Evolutionary conservation across 225 moss, liverwort and hornwort genomes (phyloP), one percentile per base, ranked within the genome.

Genomic region (Thuidium tamariscinum): DNA sequence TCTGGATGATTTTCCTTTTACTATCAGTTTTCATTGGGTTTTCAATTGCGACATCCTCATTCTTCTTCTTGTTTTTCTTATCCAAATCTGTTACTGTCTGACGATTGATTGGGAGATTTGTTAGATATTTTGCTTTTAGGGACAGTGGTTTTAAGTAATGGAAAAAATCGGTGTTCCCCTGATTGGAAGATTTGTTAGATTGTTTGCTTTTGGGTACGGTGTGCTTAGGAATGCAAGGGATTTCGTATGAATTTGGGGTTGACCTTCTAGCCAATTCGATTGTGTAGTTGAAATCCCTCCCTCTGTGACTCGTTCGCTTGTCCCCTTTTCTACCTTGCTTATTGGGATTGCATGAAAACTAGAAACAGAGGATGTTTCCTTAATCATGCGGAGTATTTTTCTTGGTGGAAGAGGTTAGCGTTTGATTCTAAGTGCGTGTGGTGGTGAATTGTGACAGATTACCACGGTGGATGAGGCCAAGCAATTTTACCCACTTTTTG

Each of bases 401-500:
- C 11, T 11, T 48, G 16, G 21, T 69, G 79, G 42, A 56, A 26
- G 25, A 65, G 65, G 34, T n/a, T 67, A 66, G 30, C 34, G 5
- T 85, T 67, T 29, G 52, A 60, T 62, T 64, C 39, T 52, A 21
- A 37, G 29, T 57, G 25, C n/a, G 36, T 57, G 20, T 36, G 46
- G 30, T 72, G 79, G 77, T 85, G 67, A 19, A 13, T 65, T 52
- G 37, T 79, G 85, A 79, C 96, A 99, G 99, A 99, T 99, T 67
- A 99, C 99, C 23, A 99, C 99, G 32, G 97, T 99, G 67, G 99
- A 99, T 73, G 99, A 99, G 89, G 99, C 99, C 59, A 99, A 99
- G 87, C 99, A 99, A 82, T 99, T 99, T 75, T 99, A 99, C 77
- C 99, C 97, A 13, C 91, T 99, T 44, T 99, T 99, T 73, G 99